Conservation (phyloP, 495 filamentous ascomycete genomes). For the Antarctomyces pellizariae region DNA sequence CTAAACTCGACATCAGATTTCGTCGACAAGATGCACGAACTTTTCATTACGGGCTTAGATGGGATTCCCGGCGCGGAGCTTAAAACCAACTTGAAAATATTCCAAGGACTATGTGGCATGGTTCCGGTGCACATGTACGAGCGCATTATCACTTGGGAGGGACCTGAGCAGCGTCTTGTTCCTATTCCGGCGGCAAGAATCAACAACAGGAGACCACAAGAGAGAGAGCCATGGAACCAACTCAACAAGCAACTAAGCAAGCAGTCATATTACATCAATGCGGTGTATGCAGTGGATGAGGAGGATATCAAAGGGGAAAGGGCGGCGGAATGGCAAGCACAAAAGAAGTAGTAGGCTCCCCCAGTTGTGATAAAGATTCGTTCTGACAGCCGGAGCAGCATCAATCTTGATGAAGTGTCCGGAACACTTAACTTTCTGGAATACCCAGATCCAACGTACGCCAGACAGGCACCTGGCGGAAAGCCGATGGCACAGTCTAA, state of each 20-base stretch:
- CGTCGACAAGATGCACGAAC: slow-evolving; percentile 9
- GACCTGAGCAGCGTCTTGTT: slow-evolving; percentile 2
- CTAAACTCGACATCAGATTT: neutral
- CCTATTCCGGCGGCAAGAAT: slow-evolving; percentile 5
- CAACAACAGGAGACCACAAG: slow-evolving; percentile 3
- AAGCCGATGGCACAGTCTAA: no score
- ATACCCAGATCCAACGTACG: slow-evolving; percentile 5
- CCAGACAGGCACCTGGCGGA: no score
- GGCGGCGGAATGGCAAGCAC: neutral
- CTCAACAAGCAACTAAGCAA: slow-evolving; percentile 6
- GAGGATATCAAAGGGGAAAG: slow-evolving; percentile 3
- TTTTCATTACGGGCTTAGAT: slow-evolving; percentile 9
- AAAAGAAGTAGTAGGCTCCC: neutral
- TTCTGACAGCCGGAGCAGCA: neutral
- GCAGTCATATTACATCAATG: slow-evolving; percentile 8
- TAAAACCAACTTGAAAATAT: slow-evolving; percentile 3
- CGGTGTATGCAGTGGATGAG: slow-evolving; percentile 6
- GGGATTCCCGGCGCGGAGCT: slow-evolving; percentile 5
- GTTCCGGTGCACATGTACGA: slow-evolving; percentile 4
- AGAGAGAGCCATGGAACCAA: slow-evolving; percentile 2
- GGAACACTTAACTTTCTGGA: slow-evolving; percentile 9
- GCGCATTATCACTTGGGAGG: slow-evolving; percentile 7
- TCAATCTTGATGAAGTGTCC: slow-evolving; percentile 4
- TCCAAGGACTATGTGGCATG: slow-evolving; percentile 11
- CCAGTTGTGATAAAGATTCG: slow-evolving; percentile 2